Base-by-base conservation (phyloP, 1,139 yeast species). In the Candida sp. region DNA sequence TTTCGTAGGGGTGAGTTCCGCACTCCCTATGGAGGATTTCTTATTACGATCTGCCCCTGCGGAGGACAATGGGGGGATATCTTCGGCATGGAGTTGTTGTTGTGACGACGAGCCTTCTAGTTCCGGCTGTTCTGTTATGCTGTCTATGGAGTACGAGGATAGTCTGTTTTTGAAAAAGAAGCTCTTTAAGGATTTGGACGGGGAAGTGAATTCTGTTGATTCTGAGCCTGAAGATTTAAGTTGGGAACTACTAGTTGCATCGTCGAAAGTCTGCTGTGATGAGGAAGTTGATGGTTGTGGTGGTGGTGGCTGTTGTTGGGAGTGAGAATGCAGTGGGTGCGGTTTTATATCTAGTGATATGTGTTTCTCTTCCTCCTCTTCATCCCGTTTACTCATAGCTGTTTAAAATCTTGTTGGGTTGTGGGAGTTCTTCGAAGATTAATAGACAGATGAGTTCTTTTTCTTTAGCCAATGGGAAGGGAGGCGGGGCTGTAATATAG, bases 61-160 rank as follows among this genome's bases (percentile, higher is more conserved):
- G 3, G 41, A 38, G 8, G 35, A 42, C 7, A 32, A 32, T 23
- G 38, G 30, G 9, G 44, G 45, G 30, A 38, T 23, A 38, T 38
- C 31, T 25, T 38, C 41, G 5, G 41, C 22, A 38, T 38, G 30
- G 6, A 25, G 30, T 38, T 42, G 39, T 26, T 33, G 39, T 33
- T 43, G 46, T 30, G 30, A 43, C 11, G 41, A 23, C 5, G 27
- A 23, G 4, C 41, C 41, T 43, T 55, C 53, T 30, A 57, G 49
- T 49, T 63, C 68, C 3, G 69, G 68, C 50, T 63, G 66, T 49
- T 67, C 69, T 31, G 63, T 62, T 35, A 63, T 61, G 47, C 71
- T 67, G 22, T 67, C 72, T 39, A 63, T 59, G 23, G 73, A 68
- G 49, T 67, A 63, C 3, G 65, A 53, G 3, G 72, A 67, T 28